Base-by-base conservation (phyloP, 2,329 filamentous ascomycete genomes). In the Aspergillus hortae region DNA sequence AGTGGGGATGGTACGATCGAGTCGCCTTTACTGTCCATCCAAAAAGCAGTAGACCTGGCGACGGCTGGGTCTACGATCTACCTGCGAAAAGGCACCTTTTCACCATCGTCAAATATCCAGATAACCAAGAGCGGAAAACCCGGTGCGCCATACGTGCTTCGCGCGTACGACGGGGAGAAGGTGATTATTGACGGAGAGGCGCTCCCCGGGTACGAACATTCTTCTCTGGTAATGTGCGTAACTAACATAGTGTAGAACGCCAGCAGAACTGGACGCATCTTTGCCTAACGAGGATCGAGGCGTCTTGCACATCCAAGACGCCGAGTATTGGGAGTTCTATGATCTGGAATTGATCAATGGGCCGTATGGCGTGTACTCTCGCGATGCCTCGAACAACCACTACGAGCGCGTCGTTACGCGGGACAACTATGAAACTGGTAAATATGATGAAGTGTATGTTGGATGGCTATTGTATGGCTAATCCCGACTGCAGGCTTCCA, bases 401-500 rank as follows among this genome's bases (percentile, higher is more conserved):
- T 59, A 59, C 44, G 55, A 59, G 44, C 48, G 56, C 1, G 33
- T 59, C 4, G 33, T 51, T 3, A 59, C 56, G 4, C 40, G 55
- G 21, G 51, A 59, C 10, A 59, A 57, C 48, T 59, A 59, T 15
- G 56, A 57, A 32, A 57, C 56, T 23, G 56, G 56, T 58, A 36
- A 1, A 32, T 15, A 17, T 7, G 5, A 14, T 36, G 10, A 7
- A 19, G 6, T 30, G 11, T 6, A n/a, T 15, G 10, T 6, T 6
- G 12, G 3, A 2, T 35, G 17, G 2, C 5, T 2, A 21, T 12
- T 1, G 1, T 30, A n/a, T 14, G 4, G 46, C 19, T 52, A 38
- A 52, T 40, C 17, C 17, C 15, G 12, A 30, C 5, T 10, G 6
- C 15, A 53, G 56, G 56, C 9, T 59, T 59, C 36, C 56, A 59